phyloP scores from a whole-genome alignment of 2,329 filamentous ascomycete genomes.

The Aspergillus sp. region DNA sequence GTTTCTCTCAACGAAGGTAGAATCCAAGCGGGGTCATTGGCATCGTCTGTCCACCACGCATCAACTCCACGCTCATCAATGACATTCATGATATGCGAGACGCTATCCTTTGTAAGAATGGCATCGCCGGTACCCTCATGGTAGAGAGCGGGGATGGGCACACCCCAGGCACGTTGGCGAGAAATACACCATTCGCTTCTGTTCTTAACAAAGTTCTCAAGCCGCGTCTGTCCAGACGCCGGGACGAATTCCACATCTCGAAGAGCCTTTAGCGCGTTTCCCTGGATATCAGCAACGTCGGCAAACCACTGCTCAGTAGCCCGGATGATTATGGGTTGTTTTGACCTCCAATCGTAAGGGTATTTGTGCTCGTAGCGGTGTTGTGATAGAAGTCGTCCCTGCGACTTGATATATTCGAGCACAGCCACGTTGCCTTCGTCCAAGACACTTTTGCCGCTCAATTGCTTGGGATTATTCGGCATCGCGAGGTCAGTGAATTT shows the following conservation, averaged over 20 bases:
- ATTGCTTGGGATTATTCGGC: slow-evolving; percentile 63
- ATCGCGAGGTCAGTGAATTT: slow-evolving; percentile 78
- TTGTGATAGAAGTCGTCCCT: slow-evolving; percentile 62
- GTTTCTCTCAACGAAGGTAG: slow-evolving; percentile 59
- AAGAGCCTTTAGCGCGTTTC: slow-evolving; percentile 68
- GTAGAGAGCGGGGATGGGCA: slow-evolving; percentile 91
- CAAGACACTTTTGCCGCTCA: slow-evolving; percentile 73
- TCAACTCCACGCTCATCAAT: slow-evolving; percentile 79
- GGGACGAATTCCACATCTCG: slow-evolving; percentile 76
- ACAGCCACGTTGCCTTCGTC: slow-evolving; percentile 68
- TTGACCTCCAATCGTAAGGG: slow-evolving; percentile 96
- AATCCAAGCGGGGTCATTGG: slow-evolving; percentile 76
- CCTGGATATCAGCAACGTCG: slow-evolving; percentile 80
- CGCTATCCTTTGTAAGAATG: slow-evolving; percentile 74
- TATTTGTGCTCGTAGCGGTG: slow-evolving; percentile 86
- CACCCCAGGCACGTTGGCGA: slow-evolving; percentile 90
- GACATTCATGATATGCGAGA: slow-evolving; percentile 79
- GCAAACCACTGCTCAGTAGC: slow-evolving; percentile 99
- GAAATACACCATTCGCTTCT: slow-evolving; percentile 98
- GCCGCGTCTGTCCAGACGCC: slow-evolving; percentile 66
- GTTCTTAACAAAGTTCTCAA: slow-evolving; percentile 82
- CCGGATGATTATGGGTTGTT: slow-evolving; percentile 83
- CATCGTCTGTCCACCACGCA: slow-evolving; percentile 87
- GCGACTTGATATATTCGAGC: slow-evolving; percentile 63
- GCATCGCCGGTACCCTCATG: slow-evolving; percentile 67